Percentiles rank a stretch among this genome's conserved stretches.
These are phyloP conservation scores for Talaromyces trachyspermus DNA, from an alignment of 495 filamentous ascomycete species.

Conservation along the genomic window DNA sequence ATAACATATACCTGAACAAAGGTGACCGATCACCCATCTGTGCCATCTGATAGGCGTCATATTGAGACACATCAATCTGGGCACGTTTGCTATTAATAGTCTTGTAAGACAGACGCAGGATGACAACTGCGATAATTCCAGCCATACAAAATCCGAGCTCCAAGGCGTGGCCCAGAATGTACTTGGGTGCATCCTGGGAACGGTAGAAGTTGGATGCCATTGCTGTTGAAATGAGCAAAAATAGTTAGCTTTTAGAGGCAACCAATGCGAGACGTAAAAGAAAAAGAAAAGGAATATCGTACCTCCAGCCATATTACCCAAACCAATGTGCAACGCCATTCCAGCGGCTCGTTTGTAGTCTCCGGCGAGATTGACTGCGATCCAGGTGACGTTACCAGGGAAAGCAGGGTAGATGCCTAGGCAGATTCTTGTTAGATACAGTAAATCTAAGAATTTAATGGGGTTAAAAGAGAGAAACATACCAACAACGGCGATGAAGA, in stretches of 20 bases:
- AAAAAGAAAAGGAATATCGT: neutral
- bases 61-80: slow-evolving; percentile 35
- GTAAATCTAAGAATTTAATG: neutral
- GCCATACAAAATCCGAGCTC: slow-evolving; percentile 59
- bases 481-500: slow-evolving; percentile 64
- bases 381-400: slow-evolving; percentile 65
- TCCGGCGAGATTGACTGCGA: slow-evolving; percentile 63
- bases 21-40: slow-evolving; percentile 56
- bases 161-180: slow-evolving; percentile 59
- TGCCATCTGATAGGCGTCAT: slow-evolving; percentile 44
- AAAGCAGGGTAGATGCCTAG: slow-evolving; percentile 36
- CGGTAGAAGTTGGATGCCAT: slow-evolving; percentile 78
- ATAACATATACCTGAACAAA: slow-evolving; percentile 55
- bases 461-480: slow-evolving; percentile 45
- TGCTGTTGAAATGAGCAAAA: slow-evolving; percentile 22
- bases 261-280: too few species aligned
- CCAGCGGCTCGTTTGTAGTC: slow-evolving; percentile 64
- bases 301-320: slow-evolving; percentile 63
- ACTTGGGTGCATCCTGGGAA: slow-evolving; percentile 52
- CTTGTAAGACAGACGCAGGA: slow-evolving; percentile 49
- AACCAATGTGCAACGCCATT: slow-evolving; percentile 69
- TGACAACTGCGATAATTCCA: slow-evolving; percentile 51
- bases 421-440: neutral
- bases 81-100: slow-evolving; percentile 55
- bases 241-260: slow-evolving; percentile 7